phyloP scores from a whole-genome alignment of 1,284 basidiomycete species.

The Ustilago vetiveriae region DNA sequence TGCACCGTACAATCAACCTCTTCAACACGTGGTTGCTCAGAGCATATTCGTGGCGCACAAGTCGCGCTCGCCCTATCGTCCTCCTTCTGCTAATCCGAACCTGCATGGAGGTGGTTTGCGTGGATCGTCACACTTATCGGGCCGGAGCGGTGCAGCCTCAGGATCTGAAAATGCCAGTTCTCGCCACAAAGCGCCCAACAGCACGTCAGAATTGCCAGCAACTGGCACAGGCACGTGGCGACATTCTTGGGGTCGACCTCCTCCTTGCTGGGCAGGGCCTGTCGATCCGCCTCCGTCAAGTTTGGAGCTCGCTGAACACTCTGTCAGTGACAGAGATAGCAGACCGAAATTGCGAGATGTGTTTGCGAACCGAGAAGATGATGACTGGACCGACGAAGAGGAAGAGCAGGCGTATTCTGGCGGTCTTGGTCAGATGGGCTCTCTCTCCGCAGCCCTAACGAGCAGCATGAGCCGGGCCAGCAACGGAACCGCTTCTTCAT shows the following conservation, averaged over 20 bases:
- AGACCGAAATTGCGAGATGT: constrained; percentile 54
- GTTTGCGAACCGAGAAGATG: constrained; percentile 53
- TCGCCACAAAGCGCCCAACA: constrained; percentile 6
- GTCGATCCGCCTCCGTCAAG: constrained; percentile 47
- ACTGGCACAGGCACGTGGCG: constrained; percentile 53
- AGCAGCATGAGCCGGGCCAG: neutral
- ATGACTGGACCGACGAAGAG: constrained; percentile 62
- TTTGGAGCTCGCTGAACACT: neutral
- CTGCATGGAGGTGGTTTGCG: constrained; percentile 39
- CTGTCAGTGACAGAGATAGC: too few relatives aligned
- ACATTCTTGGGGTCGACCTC: constrained; percentile 60
- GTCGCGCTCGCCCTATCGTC: constrained; percentile 56
- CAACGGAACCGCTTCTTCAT: neutral
- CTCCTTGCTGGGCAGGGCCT: constrained; percentile 58
- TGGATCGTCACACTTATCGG: constrained; percentile 2
- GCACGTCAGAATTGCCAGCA: constrained; percentile 16
- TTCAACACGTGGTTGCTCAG: constrained; percentile 26
- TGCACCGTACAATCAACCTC: constrained; percentile 3
- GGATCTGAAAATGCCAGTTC: neutral
- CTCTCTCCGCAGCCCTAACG: constrained; percentile 16
- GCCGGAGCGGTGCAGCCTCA: neutral
- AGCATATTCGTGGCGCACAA: constrained; percentile 62
- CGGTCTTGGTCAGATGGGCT: constrained; percentile 57
- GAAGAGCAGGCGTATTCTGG: constrained; percentile 56
- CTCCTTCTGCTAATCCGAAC: constrained; percentile 56